phyloP scores from a whole-genome alignment of 805 yeast genomes.

The Limtongozyma cylindracea region DNA sequence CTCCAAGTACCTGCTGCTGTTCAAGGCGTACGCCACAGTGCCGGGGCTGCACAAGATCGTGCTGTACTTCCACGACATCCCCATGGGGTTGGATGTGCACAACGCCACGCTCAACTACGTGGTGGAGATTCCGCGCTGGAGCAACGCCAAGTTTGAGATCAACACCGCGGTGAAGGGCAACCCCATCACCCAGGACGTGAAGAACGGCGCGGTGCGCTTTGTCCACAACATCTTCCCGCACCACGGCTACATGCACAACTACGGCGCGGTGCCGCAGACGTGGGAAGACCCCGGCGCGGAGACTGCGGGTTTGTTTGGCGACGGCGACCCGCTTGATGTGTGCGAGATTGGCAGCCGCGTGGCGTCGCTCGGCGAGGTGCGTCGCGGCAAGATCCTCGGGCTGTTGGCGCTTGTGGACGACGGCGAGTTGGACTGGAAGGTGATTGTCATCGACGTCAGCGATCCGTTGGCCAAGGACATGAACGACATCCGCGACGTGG shows the following conservation, averaged over 20 bases:
- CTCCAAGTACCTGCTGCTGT: constrained; percentile 9
- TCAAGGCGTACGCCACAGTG: constrained; percentile 17
- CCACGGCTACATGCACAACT: constrained; percentile 96
- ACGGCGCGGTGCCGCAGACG: constrained; percentile 95
- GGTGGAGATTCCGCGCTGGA: constrained; percentile 97
- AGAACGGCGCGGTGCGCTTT: constrained; percentile 88
- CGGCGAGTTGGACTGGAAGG: constrained; percentile 82
- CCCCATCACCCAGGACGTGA: constrained; percentile 93
- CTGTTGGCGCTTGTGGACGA: constrained; percentile 87
- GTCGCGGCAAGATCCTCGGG: constrained; percentile 81
- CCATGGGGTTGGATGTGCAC: constrained; percentile 19
- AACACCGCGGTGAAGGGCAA: constrained; percentile 63
- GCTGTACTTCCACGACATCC: constrained; percentile 54
- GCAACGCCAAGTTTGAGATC: constrained; percentile 92
- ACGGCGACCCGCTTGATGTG: constrained; percentile 87
- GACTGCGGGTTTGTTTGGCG: constrained; percentile 39
- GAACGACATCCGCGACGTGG: constrained; percentile 80
- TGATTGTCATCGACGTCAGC: constrained; percentile 57
- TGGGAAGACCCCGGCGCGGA: constrained; percentile 48
- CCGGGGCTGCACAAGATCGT: constrained; percentile 17
- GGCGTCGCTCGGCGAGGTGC: constrained; percentile 45
- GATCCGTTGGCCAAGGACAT: constrained; percentile 80
- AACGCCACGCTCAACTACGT: constrained; percentile 33
- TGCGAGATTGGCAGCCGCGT: constrained; percentile 69
- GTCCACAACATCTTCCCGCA: constrained; percentile 97